These are phyloP conservation scores for Oleoguttula mirabilis DNA, from an alignment of 495 filamentous ascomycete genomes.

Conservation along the genomic window DNA sequence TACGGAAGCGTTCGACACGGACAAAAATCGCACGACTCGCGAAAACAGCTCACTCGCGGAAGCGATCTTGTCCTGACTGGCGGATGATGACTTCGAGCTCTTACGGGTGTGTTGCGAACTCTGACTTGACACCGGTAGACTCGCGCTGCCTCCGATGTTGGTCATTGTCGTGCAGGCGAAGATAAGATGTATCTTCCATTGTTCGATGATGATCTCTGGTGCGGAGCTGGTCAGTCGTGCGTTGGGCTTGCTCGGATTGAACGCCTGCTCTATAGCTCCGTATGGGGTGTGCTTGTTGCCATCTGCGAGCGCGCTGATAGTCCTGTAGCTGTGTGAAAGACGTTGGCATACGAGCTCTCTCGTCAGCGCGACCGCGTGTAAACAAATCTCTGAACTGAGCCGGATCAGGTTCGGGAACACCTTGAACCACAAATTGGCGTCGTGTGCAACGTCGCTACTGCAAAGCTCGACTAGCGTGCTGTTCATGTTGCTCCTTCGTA, in stretches of 20 bases:
- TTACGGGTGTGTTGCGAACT: slow-evolving; percentile 74
- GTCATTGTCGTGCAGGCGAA: slow-evolving; percentile 94
- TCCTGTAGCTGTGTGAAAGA: slow-evolving; percentile 81
- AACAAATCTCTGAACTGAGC: slow-evolving; percentile 80
- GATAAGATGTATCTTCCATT: slow-evolving; percentile 97
- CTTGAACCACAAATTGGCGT: slow-evolving; percentile 92
- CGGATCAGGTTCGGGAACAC: slow-evolving; percentile 92
- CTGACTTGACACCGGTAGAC: slow-evolving; percentile 43
- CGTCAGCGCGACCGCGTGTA: slow-evolving; percentile 77
- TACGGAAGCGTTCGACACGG: slow-evolving; percentile 60
- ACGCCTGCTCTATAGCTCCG: slow-evolving; percentile 42
- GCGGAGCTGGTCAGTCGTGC: slow-evolving; percentile 55
- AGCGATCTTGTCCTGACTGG: slow-evolving; percentile 66
- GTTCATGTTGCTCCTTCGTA: slow-evolving; percentile 69
- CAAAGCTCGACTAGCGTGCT: slow-evolving; percentile 87
- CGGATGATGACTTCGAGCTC: slow-evolving; percentile 57
- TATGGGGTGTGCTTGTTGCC: slow-evolving; percentile 50
- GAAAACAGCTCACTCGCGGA: slow-evolving; percentile 81
- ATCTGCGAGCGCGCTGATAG: slow-evolving; percentile 66
- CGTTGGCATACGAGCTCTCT: slow-evolving; percentile 85
- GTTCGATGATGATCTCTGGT: slow-evolving; percentile 80
- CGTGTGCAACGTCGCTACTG: slow-evolving; percentile 88
- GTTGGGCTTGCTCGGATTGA: slow-evolving; percentile 25
- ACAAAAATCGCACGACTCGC: slow-evolving; percentile 77
- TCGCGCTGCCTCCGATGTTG: slow-evolving; percentile 47